Base-by-base conservation (phyloP, 106 monocot species). In the Acorus gramineus region DNA sequence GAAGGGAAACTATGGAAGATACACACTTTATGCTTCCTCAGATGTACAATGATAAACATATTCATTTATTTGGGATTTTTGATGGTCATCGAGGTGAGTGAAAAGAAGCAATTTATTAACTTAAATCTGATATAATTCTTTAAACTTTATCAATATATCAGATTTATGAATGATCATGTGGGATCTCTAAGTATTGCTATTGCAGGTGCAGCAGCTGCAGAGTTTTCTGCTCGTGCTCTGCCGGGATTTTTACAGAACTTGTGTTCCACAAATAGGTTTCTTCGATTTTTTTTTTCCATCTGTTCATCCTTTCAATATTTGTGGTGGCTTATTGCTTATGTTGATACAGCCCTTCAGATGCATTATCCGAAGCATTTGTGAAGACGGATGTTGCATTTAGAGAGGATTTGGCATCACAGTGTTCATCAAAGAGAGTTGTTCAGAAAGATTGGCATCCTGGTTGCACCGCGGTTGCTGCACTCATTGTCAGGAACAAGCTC, bases 1-100 rank as follows among this genome's bases (percentile, higher is more conserved):
- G 88, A 73, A 92, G 92, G 68, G 98, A 91, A 74, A 89, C 67
- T 12, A 98, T 98, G 98, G 98, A 98, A 77, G 98, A 92, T 79
- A 78, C 88, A 64, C 91, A 92, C 61, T 92, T 98, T 74, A 72
- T 98, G 80, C 78, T 83, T 73, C 88, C 98, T 47, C 67, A 77
- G 51, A 69, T 98, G 69, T 81, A 83, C 65, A 73, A 77, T 66
- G 69, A 83, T 60, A 72, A 83, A 59, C 77, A 83, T 55, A 58
- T 84, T 43, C 75, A 85, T 80, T 62, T 75, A 7, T 89, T 98
- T 78, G 98, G 98, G 43, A 86, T 98, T 75, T 92, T 89, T 76
- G 92, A 98, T 84, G 98, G 88, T 51, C 98, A 98, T 74, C 74
- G 98, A 83, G 98, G 92, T 98, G 57, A 59, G 6, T 28, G 28